Evolutionary conservation across 1,139 yeast genomes (phyloP).

Genomic region (Suhomyces terraborum): DNA sequence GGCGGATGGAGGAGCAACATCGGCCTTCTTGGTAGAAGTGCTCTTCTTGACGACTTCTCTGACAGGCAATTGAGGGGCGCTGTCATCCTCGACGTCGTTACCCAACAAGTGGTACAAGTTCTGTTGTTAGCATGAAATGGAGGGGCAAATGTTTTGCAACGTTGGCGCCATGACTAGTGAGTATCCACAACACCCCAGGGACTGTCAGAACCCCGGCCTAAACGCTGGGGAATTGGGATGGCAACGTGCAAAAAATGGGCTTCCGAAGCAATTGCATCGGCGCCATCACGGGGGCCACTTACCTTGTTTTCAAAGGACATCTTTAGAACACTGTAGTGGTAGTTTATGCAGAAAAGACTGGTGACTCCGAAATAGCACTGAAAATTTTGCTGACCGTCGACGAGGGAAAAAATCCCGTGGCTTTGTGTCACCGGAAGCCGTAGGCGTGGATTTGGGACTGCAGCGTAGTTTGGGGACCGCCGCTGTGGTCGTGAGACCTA

Average conservation of each 20-base stretch:
- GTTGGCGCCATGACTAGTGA: background rate
- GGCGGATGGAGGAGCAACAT: slow-evolving; percentile 80
- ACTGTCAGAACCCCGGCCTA: background rate
- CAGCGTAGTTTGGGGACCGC: slow-evolving; percentile 3
- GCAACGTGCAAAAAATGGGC: background rate
- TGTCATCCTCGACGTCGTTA: slow-evolving; percentile 80
- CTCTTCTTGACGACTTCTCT: slow-evolving; percentile 80
- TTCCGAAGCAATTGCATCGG: background rate
- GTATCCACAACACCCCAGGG: background rate
- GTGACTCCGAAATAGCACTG: slow-evolving; percentile 10
- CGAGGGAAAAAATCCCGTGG: slow-evolving; percentile 13
- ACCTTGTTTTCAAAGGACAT: slow-evolving; percentile 57
- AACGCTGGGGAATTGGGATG: background rate
- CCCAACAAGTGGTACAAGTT: slow-evolving; percentile 55
- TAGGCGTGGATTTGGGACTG: slow-evolving; percentile 9
- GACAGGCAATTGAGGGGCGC: slow-evolving; percentile 54
- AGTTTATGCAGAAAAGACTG: slow-evolving; percentile 10
- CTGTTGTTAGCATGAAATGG: slow-evolving; percentile 23
- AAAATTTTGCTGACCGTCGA: slow-evolving; percentile 25
- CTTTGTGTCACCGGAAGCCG: slow-evolving; percentile 12
- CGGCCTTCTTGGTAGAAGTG: slow-evolving; percentile 87
- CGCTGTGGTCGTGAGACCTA: slow-evolving; percentile 1
- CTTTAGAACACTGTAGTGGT: slow-evolving; percentile 14
- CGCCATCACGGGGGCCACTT: slow-evolving; percentile 26
- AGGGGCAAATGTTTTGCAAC: background rate